phyloP scores from a whole-genome alignment of 73 alveolate genomes.

The Uronychia binucleata region DNA sequence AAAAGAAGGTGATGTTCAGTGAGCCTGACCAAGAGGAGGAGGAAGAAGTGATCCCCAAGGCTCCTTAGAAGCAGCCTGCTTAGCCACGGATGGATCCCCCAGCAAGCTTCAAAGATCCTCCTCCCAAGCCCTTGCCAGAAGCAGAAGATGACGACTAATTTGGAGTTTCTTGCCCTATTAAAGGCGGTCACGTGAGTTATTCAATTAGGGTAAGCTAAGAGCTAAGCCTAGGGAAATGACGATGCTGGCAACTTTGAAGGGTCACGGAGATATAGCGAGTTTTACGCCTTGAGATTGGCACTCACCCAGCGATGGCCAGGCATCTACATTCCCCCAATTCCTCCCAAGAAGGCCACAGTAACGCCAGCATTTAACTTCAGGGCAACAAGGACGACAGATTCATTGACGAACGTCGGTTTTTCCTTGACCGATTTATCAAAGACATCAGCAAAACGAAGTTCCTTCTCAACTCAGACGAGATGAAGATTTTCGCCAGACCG shows the following conservation, averaged over 20 bases:
- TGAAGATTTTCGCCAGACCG: slow-evolving; percentile 23
- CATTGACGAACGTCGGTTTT: slow-evolving; percentile 46
- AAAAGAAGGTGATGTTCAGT: background rate
- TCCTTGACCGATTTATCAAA: slow-evolving; percentile 39
- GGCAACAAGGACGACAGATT: slow-evolving; percentile 40
- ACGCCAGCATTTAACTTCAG: background rate
- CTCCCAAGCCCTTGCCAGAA: background rate
- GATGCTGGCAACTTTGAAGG: slow-evolving; percentile 54
- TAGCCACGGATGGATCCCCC: background rate
- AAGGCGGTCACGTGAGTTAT: background rate
- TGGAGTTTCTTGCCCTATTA: background rate
- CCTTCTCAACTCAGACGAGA: slow-evolving; percentile 14
- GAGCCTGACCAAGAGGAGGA: background rate
- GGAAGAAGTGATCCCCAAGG: background rate
- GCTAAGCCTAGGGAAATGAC: slow-evolving; percentile 2
- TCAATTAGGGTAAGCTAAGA: background rate
- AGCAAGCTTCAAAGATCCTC: background rate
- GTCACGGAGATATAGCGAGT: slow-evolving; percentile 87
- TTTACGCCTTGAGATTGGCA: slow-evolving; percentile 81
- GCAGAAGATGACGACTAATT: background rate
- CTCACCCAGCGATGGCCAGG: slow-evolving; percentile 62
- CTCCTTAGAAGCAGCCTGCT: background rate
- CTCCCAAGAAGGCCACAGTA: slow-evolving; percentile 47
- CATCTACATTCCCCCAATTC: slow-evolving; percentile 50
- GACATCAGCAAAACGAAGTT: slow-evolving; percentile 6